Percentiles rank a stretch among this genome's conserved stretches.
These are phyloP conservation scores for Ustilago curta DNA, from an alignment of 1,284 basidiomycete species.

Conservation along the genomic window DNA sequence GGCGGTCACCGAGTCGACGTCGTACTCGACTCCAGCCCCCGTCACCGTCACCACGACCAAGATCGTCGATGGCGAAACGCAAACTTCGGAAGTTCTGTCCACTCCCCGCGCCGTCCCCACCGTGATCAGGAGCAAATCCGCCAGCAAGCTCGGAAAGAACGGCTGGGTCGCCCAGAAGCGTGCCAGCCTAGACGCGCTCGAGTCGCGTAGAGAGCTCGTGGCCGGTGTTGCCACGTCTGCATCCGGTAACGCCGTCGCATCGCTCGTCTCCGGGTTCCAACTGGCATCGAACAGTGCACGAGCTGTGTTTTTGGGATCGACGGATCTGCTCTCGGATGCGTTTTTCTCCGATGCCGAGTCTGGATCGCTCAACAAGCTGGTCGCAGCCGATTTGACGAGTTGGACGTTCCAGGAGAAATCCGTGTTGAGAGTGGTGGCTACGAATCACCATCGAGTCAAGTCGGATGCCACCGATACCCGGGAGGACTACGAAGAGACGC, in stretches of 20 bases:
- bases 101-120: constrained; percentile 42
- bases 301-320: constrained; percentile 83
- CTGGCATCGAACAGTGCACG: constrained; percentile 79
- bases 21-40: constrained; percentile 33
- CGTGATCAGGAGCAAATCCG: constrained; percentile 24
- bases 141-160: constrained; percentile 36
- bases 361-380: constrained; percentile 77
- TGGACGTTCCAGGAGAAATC: constrained; percentile 93
- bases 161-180: constrained; percentile 47
- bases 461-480: constrained; percentile 67
- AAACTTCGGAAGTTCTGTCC: constrained; percentile 27
- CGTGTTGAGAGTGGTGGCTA: constrained; percentile 82
- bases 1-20: constrained; percentile 21
- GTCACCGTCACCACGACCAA: constrained; percentile 45
- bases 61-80: constrained; percentile 37
- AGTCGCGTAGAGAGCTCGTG: constrained; percentile 40
- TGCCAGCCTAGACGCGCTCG: constrained; percentile 41
- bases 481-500: constrained; percentile 63
- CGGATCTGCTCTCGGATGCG: constrained; percentile 78
- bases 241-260: constrained; percentile 62
- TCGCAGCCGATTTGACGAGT: constrained; percentile 79
- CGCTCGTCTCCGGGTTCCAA: constrained; percentile 89
- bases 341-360: constrained; percentile 14
- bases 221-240: constrained; percentile 37
- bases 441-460: constrained; percentile 78